Base-by-base conservation (phyloP, 208 protist genomes). In the Leishmania amazonensis region DNA sequence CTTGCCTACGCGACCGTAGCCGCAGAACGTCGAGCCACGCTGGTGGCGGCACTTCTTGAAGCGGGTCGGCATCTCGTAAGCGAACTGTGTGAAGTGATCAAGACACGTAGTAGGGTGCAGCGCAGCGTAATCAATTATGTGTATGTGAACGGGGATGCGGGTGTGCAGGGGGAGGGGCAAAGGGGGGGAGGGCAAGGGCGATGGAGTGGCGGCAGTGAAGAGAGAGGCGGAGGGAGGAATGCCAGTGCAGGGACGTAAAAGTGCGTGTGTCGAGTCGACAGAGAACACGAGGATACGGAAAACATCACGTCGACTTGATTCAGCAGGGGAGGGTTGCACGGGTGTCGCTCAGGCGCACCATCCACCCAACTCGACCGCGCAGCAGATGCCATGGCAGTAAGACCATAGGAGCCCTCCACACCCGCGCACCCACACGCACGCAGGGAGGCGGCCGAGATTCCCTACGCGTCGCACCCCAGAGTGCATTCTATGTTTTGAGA, bases 1-100 rank as follows among this genome's bases (percentile, higher is more conserved):
- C 94, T 99, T 99, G 88, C 99, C 97, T 42, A 98, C 93, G 79
- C 97, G 94, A 83, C 97, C 97, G 86, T 98, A 96, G 82, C 97
- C 97, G 79, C 89, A 93, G 88, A 95, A 96, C 62, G 96, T 97
- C 81, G 94, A 94, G 81, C 97, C 97, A 87, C 97, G 94, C 88
- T 97, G 90, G 87, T 98, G 96, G 81, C 97, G 95, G 85, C 86
- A 93, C 93, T 98, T 98, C 92, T 94, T 95, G 80, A 98, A 93
- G 85, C 94, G 92, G 85, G 95, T 98, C 76, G 95, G 94, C 95
- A 98, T 98, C 77, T 82, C 60, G 24, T 40, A 54, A 38, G 40
- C 60, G 9, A 67, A 1, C 60, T 67, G 60, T 7, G n/a, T 38
- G 13, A 7, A 35, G 35, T 49, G 45, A 54, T 28, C 24, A 75